These are phyloP conservation scores for Microdochium nivale DNA, from an alignment of 2,329 filamentous ascomycete genomes.

Conservation along the genomic window DNA sequence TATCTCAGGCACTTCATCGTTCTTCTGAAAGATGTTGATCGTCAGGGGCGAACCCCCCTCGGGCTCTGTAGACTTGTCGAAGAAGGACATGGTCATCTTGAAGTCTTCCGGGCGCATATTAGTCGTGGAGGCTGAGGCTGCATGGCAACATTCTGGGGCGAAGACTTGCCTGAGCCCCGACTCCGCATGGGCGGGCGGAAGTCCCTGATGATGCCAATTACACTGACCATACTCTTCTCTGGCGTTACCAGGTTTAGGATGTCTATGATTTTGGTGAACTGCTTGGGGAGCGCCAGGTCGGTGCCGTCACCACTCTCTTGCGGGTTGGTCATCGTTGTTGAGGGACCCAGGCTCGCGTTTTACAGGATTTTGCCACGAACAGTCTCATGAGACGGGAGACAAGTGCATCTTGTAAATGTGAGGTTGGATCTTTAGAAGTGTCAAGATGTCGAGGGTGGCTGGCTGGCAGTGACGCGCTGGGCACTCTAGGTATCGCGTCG, in stretches of 20 bases:
- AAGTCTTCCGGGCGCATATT: slow-evolving; percentile 33
- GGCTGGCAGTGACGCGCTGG: no score
- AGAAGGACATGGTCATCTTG: slow-evolving; percentile 53
- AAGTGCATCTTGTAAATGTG: no score
- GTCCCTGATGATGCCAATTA: slow-evolving; percentile 67
- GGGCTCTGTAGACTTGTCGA: slow-evolving; percentile 46
- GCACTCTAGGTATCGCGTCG: no score
- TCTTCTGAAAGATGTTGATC: slow-evolving; percentile 53
- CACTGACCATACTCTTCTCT: slow-evolving; percentile 32
- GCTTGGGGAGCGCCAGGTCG: slow-evolving; percentile 6
- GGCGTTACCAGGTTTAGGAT: slow-evolving; percentile 30
- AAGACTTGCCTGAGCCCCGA: slow-evolving; percentile 36
- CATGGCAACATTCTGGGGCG: background rate
- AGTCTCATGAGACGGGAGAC: no score
- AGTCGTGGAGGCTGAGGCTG: background rate
- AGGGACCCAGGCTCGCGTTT: background rate
- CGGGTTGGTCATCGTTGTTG: background rate
- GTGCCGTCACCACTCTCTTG: slow-evolving; percentile 16
- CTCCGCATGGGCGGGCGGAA: slow-evolving; percentile 43
- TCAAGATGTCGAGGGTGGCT: no score
- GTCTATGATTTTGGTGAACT: slow-evolving; percentile 31
- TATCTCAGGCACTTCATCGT: slow-evolving; percentile 38
- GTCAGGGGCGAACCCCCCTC: slow-evolving; percentile 23
- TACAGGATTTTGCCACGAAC: background rate
- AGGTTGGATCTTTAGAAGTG: no score